Conservation (phyloP, 139 green algal genomes). For the Chlamydomonas urium region DNA sequence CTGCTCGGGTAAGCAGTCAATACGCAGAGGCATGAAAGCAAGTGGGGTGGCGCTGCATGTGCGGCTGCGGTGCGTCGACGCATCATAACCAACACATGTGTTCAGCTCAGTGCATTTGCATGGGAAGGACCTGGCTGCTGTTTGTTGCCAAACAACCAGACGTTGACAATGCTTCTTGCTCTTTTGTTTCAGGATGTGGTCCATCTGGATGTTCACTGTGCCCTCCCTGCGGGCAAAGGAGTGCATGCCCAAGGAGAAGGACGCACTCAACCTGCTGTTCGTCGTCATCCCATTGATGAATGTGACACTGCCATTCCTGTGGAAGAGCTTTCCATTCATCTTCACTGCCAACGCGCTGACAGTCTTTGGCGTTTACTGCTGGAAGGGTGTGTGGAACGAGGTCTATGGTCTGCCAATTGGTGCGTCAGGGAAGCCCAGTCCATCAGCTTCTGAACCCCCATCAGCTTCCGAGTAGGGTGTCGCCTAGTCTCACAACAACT, state of each 20-base stretch:
- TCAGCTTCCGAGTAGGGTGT: too few relatives aligned
- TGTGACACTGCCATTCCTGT: constrained; percentile 87
- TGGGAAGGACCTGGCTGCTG: too few relatives aligned
- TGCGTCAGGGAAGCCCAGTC: too few relatives aligned
- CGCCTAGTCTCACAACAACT: too few relatives aligned
- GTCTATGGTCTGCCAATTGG: constrained; percentile 4
- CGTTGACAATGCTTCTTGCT: neutral
- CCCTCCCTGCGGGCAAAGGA: constrained; percentile 87
- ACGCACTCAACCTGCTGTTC: constrained; percentile 95
- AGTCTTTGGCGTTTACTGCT: constrained; percentile 70
- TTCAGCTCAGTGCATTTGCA: neutral
- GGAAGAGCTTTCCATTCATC: constrained; percentile 90
- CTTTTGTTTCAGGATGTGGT: constrained; percentile 82
- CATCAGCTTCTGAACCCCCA: too few relatives aligned
- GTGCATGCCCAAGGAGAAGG: constrained; percentile 88
- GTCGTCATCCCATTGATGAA: constrained; percentile 88
- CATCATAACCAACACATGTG: neutral
- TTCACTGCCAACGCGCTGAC: constrained; percentile 79
- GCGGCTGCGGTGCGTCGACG: too few relatives aligned
- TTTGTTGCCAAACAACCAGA: neutral
- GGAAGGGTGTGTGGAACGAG: constrained; percentile 51
- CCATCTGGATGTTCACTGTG: constrained; percentile 96
- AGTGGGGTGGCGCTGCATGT: too few relatives aligned
- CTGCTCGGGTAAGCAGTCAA: constrained; percentile 75
- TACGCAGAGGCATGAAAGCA: too few relatives aligned